Evolutionary conservation across 2,329 filamentous ascomycete species (phyloP).

Genomic region (Drechmeria coniospora): DNA sequence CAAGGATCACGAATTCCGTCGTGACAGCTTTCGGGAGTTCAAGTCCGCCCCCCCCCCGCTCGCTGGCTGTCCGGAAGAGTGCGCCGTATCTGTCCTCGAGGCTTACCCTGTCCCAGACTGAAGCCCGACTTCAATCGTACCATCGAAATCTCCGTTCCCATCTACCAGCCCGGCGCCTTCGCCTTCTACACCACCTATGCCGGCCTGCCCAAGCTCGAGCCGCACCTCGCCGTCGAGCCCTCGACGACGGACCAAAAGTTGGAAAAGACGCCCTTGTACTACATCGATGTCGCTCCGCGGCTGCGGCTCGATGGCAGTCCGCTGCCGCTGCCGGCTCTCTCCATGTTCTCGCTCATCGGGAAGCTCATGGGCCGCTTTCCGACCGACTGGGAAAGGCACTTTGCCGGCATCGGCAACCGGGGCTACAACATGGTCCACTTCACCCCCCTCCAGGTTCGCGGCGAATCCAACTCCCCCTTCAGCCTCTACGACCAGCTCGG

Average conservation of each 20-base stretch:
- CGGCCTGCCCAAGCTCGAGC: slow-evolving; percentile 55
- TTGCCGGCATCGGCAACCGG: slow-evolving; percentile 73
- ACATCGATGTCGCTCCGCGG: slow-evolving; percentile 82
- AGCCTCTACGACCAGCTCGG: slow-evolving; percentile 85
- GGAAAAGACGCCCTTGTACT: slow-evolving; percentile 63
- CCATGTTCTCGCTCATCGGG: slow-evolving; percentile 84
- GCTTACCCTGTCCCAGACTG: slow-evolving; percentile 37
- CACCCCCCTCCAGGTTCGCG: slow-evolving; percentile 79
- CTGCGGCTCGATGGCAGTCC: slow-evolving; percentile 58
- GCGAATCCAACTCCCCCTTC: slow-evolving; percentile 89
- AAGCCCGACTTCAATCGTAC: slow-evolving; percentile 84
- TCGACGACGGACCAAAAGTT: slow-evolving; percentile 24
- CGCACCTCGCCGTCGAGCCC: slow-evolving; percentile 10
- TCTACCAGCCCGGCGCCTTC: slow-evolving; percentile 73
- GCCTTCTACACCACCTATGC: slow-evolving; percentile 90
- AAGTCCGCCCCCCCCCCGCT: slow-evolving; percentile 43
- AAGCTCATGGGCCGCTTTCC: slow-evolving; percentile 97
- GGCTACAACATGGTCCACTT: slow-evolving; percentile 99
- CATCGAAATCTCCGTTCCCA: slow-evolving; percentile 77
- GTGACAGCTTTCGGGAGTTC: slow-evolving; percentile 71
- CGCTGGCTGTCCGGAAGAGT: slow-evolving; percentile 3
- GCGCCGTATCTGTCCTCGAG: background rate
- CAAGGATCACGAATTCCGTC: slow-evolving; percentile 57
- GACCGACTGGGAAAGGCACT: slow-evolving; percentile 75
- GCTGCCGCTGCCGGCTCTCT: slow-evolving; percentile 73